A percentile compares a stretch with the other conserved stretches of the same genome.
phyloP scores from a whole-genome alignment of 2,329 filamentous ascomycete genomes.

The Diplodia sapinea region DNA sequence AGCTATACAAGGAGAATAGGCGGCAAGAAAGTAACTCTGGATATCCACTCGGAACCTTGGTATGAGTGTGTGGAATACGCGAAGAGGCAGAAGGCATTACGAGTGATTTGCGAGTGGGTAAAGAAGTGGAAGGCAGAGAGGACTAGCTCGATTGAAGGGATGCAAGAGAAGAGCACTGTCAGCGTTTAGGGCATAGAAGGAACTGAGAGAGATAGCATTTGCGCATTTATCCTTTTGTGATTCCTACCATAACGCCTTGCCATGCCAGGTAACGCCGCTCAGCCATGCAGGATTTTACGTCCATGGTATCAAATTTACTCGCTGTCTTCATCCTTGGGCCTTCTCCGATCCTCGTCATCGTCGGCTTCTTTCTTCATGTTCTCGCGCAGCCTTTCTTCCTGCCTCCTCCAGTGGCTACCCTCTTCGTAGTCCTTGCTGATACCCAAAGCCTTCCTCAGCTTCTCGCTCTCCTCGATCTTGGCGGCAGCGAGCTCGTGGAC shows the following conservation, averaged over 20 bases:
- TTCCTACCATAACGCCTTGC: constrained; percentile 3
- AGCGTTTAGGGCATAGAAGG: too few species aligned
- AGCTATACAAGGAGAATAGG: background rate
- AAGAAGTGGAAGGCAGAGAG: background rate
- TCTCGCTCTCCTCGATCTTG: constrained; percentile 94
- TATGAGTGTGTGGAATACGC: background rate
- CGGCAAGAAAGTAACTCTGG: too few species aligned
- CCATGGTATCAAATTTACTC: constrained; percentile 15
- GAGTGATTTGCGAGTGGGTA: too few species aligned
- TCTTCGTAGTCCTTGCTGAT: constrained; percentile 87
- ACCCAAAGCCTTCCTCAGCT: constrained; percentile 81
- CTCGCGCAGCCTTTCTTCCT: constrained; percentile 71
- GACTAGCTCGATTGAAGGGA: background rate
- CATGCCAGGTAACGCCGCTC: background rate
- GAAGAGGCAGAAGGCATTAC: background rate
- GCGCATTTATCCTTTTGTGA: background rate
- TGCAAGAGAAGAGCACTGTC: background rate
- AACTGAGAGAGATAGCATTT: background rate
- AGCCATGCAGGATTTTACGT: background rate
- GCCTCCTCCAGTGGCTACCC: constrained; percentile 81
- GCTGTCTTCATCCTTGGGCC: background rate
- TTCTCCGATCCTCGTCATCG: constrained; percentile 34
- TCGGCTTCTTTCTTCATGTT: constrained; percentile 49
- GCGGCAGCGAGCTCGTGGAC: constrained; percentile 95
- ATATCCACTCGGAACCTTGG: background rate